Percentiles rank a stretch among this genome's conserved stretches.
Conservation (phyloP, 306 rosid species). For the Gastrolobium bilobum region DNA sequence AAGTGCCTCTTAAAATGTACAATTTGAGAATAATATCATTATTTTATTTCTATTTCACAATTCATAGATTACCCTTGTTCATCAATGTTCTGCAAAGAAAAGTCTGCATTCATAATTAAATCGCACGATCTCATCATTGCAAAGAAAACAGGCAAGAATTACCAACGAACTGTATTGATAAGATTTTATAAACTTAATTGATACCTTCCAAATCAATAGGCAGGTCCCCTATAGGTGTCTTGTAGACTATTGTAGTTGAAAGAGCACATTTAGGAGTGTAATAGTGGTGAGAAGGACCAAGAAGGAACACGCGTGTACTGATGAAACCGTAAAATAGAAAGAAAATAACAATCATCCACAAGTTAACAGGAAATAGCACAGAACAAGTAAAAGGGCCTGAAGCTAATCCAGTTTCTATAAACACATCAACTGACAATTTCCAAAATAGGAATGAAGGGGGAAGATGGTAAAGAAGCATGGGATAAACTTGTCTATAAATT, state of each 20-base stretch:
- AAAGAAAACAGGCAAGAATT: background rate
- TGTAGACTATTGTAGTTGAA: slow-evolving; percentile 85
- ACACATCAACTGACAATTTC: background rate
- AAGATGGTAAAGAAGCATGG: too few relatives aligned
- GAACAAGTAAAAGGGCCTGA: too few relatives aligned
- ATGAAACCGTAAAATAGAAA: slow-evolving; percentile 38
- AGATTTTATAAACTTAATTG: background rate
- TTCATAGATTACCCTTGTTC: slow-evolving; percentile 5
- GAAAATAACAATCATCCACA: background rate
- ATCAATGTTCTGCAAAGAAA: background rate
- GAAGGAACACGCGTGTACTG: slow-evolving; percentile 92
- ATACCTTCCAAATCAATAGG: slow-evolving; percentile 98
- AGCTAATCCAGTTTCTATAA: background rate
- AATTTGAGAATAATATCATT: too few relatives aligned
- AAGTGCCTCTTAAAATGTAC: too few relatives aligned
- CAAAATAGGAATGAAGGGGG: too few relatives aligned
- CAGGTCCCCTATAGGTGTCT: slow-evolving; percentile 94
- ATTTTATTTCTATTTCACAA: slow-evolving; percentile 11
- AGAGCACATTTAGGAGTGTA: slow-evolving; percentile 95
- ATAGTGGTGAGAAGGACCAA: slow-evolving; percentile 98
- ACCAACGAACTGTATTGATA: background rate
- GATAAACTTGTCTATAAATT: too few relatives aligned
- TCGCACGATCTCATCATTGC: background rate
- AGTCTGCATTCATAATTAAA: background rate
- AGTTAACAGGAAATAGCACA: background rate